Evolutionary conservation across 225 moss, liverwort and hornwort species (phyloP).

Genomic region (Pseudisothecium myosuroides): DNA sequence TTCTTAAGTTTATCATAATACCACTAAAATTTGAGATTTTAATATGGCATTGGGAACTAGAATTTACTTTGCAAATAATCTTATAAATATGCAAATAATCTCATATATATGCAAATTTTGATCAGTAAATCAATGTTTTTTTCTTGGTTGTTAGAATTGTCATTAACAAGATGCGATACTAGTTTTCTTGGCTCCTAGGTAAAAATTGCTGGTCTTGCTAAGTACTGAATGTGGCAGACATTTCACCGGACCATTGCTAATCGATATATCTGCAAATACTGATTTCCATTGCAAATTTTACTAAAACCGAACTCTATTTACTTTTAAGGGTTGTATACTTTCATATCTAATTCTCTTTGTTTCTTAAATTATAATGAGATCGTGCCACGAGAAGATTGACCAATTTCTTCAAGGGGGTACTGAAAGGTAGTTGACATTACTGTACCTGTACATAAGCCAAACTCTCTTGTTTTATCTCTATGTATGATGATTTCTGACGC

Average conservation of each 20-base stretch:
- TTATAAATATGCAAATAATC: not conserved
- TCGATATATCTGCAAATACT: not conserved
- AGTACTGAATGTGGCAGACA: not conserved
- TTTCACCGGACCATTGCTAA: not conserved
- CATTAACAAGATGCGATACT: not conserved
- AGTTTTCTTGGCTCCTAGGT: not conserved
- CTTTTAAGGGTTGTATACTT: not conserved
- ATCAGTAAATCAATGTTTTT: not conserved
- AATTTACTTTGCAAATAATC: not conserved
- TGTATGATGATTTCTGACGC: not conserved
- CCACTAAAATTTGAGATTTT: not conserved
- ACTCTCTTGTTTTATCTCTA: not conserved
- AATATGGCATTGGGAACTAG: not conserved
- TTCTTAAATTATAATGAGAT: not conserved
- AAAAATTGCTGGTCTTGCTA: not conserved
- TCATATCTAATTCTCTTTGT: not conserved
- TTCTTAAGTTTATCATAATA: not conserved
- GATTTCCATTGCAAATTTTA: not conserved
- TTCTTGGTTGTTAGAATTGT: not conserved
- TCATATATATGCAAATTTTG: not conserved
- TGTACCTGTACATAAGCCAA: not conserved
- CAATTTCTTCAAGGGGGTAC: not conserved
- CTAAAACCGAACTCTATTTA: not conserved
- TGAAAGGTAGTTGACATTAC: not conserved
- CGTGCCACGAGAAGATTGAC: not conserved